Evolutionary conservation across 1,284 basidiomycete genomes (phyloP).

Genomic region (Marasmius oreades): DNA sequence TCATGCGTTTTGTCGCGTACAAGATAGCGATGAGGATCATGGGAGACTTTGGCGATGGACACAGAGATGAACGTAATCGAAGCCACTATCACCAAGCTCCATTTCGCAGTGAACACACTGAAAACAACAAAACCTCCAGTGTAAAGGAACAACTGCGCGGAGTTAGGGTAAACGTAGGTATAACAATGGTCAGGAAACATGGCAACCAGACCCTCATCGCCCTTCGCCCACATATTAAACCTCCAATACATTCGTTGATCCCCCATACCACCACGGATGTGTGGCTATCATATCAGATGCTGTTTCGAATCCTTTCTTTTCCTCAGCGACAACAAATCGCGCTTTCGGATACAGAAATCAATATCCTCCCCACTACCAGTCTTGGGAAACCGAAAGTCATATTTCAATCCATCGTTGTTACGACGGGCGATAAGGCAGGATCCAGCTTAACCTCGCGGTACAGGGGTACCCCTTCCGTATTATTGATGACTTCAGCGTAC

Average conservation of each 20-base stretch:
- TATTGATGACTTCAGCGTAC: constrained; percentile 50
- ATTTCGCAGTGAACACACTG: constrained; percentile 1
- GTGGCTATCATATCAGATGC: constrained; percentile 46
- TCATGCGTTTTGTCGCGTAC: constrained; percentile 34
- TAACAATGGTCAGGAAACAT: constrained; percentile 47
- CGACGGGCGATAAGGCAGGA: constrained; percentile 46
- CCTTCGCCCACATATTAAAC: constrained; percentile 58
- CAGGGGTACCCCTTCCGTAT: constrained; percentile 43
- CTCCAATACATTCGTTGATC: constrained; percentile 46
- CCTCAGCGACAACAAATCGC: constrained; percentile 31
- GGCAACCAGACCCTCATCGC: constrained; percentile 49
- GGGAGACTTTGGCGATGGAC: constrained; percentile 39
- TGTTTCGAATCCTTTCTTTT: constrained; percentile 40
- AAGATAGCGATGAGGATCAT: constrained; percentile 48
- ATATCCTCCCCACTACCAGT: constrained; percentile 66
- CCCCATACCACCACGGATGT: constrained; percentile 58
- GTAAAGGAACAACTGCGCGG: constrained; percentile 38
- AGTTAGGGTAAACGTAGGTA: constrained; percentile 43
- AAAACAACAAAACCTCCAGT: constrained; percentile 23
- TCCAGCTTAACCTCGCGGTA: constrained; percentile 44
- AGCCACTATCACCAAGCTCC: neutral
- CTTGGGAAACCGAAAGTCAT: constrained; percentile 49
- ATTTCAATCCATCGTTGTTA: constrained; percentile 41
- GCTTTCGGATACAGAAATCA: constrained; percentile 52
- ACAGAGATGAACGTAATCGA: constrained; percentile 22